A percentile compares a stretch with the other conserved stretches of the same genome.
These are phyloP conservation scores for Fusarium sp. DNA, from an alignment of 2,329 filamentous ascomycete genomes.

Conservation along the genomic window DNA sequence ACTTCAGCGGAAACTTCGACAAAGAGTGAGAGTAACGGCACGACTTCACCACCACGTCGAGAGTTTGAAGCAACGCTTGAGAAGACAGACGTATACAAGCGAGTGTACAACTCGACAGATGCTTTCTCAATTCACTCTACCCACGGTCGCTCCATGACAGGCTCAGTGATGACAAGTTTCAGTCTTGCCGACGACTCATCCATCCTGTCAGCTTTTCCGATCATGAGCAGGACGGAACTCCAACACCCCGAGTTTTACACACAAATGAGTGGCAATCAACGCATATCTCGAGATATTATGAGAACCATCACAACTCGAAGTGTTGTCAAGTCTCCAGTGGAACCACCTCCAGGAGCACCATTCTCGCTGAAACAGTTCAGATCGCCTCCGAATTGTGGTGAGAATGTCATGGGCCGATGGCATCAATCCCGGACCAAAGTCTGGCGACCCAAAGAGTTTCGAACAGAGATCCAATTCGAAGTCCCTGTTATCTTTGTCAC, in stretches of 20 bases:
- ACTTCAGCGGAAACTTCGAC: constrained; percentile 1
- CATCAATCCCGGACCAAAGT: constrained; percentile 8
- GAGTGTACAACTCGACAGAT: constrained; percentile 13
- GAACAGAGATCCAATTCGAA: constrained; percentile 12
- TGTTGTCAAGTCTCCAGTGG: constrained; percentile 6
- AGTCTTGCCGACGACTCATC: constrained; percentile 18
- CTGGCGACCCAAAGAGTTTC: constrained; percentile 13
- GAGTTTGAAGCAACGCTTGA: constrained; percentile 2
- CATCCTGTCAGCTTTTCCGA: constrained; percentile 14
- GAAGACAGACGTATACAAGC: constrained; percentile 4
- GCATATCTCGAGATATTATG: constrained; percentile 8
- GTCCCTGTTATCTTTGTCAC: constrained; percentile 6
- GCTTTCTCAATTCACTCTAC: constrained; percentile 1
- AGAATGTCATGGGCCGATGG: constrained; percentile 13
- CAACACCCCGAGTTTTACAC: constrained; percentile 18
- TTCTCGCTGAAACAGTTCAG: constrained; percentile 22
- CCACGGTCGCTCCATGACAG: not conserved
- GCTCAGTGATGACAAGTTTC: constrained; percentile 14
- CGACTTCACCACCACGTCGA: not conserved
- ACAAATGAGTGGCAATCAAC: constrained; percentile 1
- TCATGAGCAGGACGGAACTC: constrained; percentile 17
- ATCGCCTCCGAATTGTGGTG: constrained; percentile 13
- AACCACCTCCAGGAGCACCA: not conserved
- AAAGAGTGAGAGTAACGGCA: not conserved
- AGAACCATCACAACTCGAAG: constrained; percentile 16